Conservation (phyloP, 257 asterid genomes). For the Haberlea rhodopensis region DNA sequence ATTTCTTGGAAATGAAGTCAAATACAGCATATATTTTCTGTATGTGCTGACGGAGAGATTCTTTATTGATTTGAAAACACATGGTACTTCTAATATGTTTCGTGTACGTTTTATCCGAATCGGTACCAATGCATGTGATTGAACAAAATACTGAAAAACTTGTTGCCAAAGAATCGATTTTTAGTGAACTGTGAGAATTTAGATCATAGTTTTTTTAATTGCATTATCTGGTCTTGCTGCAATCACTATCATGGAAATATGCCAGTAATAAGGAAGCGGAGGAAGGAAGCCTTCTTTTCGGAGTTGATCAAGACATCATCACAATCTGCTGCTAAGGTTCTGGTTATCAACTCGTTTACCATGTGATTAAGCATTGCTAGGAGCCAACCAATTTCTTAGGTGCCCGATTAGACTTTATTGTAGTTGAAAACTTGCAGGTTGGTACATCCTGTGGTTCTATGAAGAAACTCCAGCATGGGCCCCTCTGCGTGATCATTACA, state of each 20-base stretch:
- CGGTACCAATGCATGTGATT: not conserved
- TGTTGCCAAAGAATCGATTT: not conserved
- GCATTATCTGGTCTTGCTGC: conserved; percentile 15
- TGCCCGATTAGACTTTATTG: conserved; percentile 13
- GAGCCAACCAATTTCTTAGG: not conserved
- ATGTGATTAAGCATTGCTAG: not conserved
- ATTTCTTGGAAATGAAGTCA: not conserved
- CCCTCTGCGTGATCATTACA: conserved; percentile 84
- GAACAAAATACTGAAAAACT: not conserved
- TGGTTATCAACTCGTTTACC: conserved; percentile 8
- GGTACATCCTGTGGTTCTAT: conserved; percentile 45
- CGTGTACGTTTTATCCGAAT: not conserved
- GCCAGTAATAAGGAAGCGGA: conserved; percentile 66
- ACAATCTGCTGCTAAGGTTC: conserved; percentile 53
- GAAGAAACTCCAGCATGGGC: conserved; percentile 81
- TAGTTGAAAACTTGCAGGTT: conserved; percentile 39
- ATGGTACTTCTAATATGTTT: not conserved
- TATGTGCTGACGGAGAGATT: not conserved
- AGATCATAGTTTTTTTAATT: conserved; percentile 2
- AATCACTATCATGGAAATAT: conserved; percentile 20
- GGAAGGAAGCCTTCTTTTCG: conserved; percentile 88
- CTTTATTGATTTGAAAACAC: not conserved
- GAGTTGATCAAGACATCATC: conserved; percentile 69
- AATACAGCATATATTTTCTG: not conserved
- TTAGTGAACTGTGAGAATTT: not conserved